Base-by-base conservation (phyloP, 1,139 yeast genomes). In the Magnusiomyces ingens region DNA sequence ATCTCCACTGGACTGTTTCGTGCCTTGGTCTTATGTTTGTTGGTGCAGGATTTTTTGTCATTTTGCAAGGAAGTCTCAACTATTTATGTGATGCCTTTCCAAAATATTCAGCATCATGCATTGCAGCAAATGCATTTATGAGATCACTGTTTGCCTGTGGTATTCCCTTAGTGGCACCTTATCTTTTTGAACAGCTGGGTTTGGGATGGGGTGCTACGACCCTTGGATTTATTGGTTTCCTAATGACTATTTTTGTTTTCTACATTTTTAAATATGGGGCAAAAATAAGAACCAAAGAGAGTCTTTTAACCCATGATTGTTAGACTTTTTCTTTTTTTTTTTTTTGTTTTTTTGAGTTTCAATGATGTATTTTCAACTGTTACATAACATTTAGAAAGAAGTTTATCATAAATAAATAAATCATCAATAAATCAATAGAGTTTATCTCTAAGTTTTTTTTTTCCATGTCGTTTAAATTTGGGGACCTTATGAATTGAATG, bases 1-100 rank as follows among this genome's bases (percentile, higher is more conserved):
- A 71, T n/a, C 71, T 84, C 11, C 91, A 82, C 64, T 88, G 94
- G 94, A 78, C 85, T 55, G 86, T 78, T 1, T 87, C 95, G 0
- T 72, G 82, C 36, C 71, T 84, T 22, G 85, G 93, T 0, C 80
- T 86, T 40, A 71, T 75, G 3, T 74, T 88, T 19, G 76, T 81
- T 62, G 89, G 87, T 0, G 70, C 75, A 57, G 90, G 90, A 1
- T 75, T 82, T 60, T 79, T 84, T 58, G 72, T 79, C 62, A 75
- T 82, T 64, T 75, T 78, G 77, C 71, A 80, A 69, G 74, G 81
- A 64, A 69, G 78, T 62, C 67, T 85, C 56, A 76, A 79, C 55
- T 85, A 85, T 62, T 72, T 84, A 46, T 82, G 82, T 5, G 84
- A 82, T 65, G 79, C 85, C 0, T 85, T 82, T 64, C 72, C 79